These are phyloP conservation scores for Trypanosoma avium DNA, from an alignment of 208 protist genomes.

Conservation along the genomic window DNA sequence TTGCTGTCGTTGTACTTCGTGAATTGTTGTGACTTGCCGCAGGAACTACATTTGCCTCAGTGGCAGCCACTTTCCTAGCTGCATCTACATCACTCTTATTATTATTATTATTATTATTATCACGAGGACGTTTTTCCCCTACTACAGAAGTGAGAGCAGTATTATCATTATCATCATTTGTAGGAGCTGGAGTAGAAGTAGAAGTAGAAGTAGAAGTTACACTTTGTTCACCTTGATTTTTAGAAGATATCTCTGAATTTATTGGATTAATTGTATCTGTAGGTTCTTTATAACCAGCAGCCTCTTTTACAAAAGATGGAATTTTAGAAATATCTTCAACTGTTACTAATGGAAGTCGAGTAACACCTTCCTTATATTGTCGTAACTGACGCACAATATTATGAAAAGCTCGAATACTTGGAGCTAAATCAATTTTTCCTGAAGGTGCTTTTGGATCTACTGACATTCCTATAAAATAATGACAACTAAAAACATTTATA, in stretches of 20 bases:
- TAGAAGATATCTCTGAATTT: background rate
- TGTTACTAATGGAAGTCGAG: conserved; percentile 63
- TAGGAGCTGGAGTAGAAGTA: background rate
- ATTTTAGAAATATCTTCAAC: conserved; percentile 68
- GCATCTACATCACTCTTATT: background rate
- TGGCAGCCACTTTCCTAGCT: background rate
- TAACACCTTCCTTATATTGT: conserved; percentile 75
- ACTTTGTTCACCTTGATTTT: background rate
- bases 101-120: conserved; percentile 2
- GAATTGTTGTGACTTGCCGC: background rate
- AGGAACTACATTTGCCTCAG: background rate
- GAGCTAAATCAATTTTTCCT: conserved; percentile 61
- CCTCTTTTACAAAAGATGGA: conserved; percentile 70
- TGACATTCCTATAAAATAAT: conserved; percentile 88
- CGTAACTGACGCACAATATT: conserved; percentile 60
- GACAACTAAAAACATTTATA: conserved; percentile 23
- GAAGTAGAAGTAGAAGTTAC: background rate
- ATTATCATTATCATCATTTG: background rate
- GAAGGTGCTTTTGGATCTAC: conserved; percentile 56
- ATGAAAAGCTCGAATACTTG: conserved; percentile 73
- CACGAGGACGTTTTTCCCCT: conserved; percentile 17
- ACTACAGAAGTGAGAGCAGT: background rate
- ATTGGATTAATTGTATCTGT: background rate
- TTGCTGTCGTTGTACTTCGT: background rate
- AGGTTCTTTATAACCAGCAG: conserved; percentile 52